These are phyloP conservation scores for Sporothrix pseudoabietina DNA, from an alignment of 2,329 filamentous ascomycete species.

Conservation along the genomic window DNA sequence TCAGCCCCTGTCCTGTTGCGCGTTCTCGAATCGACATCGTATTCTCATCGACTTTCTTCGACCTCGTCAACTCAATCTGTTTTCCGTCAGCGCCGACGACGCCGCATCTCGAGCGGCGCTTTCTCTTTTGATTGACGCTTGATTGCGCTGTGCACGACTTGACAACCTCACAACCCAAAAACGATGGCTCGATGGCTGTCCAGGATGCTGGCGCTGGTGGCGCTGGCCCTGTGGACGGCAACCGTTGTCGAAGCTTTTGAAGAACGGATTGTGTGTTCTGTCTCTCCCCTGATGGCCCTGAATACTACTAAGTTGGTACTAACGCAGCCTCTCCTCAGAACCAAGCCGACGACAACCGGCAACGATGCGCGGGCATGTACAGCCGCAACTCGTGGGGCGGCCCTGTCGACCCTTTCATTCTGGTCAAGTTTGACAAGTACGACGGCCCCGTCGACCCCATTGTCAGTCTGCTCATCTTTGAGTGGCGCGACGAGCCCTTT, in stretches of 20 bases:
- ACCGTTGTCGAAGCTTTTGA: conserved; percentile 53
- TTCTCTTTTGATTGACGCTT: neutral
- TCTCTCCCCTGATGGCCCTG: neutral
- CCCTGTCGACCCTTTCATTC: conserved; percentile 83
- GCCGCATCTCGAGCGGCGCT: conserved; percentile 1
- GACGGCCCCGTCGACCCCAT: conserved; percentile 68
- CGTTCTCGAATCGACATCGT: neutral
- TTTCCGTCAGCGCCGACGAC: neutral
- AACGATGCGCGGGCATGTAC: conserved; percentile 94
- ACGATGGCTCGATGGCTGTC: conserved; percentile 60
- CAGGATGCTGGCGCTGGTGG: conserved; percentile 52
- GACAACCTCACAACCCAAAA: conserved; percentile 18
- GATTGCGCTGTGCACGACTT: neutral
- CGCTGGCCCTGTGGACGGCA: conserved; percentile 57
- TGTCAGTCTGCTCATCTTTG: conserved; percentile 86
- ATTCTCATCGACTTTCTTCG: neutral
- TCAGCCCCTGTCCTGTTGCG: conserved; percentile 4
- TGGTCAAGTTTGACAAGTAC: conserved; percentile 71
- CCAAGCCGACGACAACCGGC: conserved; percentile 72
- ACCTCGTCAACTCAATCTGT: too few species aligned
- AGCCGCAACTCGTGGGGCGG: conserved; percentile 87
- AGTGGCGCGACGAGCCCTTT: conserved; percentile 83
- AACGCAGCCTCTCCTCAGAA: conserved; percentile 54
- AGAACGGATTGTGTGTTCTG: conserved; percentile 55
- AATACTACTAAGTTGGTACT: neutral